These are phyloP conservation scores for Leccinum rimulosum DNA, from an alignment of 768 basidiomycete genomes.

Conservation along the genomic window DNA sequence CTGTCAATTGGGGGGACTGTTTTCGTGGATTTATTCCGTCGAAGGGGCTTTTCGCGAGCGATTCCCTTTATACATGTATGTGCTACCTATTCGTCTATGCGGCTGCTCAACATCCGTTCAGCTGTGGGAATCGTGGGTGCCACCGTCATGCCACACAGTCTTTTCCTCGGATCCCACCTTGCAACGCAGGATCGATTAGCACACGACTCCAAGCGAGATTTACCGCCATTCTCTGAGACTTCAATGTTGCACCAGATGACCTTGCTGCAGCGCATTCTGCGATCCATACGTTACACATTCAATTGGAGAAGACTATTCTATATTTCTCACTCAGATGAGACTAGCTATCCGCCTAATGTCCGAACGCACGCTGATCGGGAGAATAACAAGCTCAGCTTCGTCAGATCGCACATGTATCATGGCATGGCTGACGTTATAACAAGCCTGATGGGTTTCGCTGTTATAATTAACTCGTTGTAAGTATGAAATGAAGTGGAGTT, in stretches of 20 bases:
- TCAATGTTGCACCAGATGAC: conserved; percentile 15
- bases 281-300: conserved; percentile 8
- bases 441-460: conserved; percentile 78
- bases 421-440: conserved; percentile 63
- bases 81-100: conserved; percentile 7
- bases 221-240: conserved; percentile 12
- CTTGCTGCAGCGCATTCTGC: conserved; percentile 19
- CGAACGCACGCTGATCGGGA: conserved; percentile 51
- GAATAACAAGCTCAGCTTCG: conserved; percentile 54
- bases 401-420: conserved; percentile 63
- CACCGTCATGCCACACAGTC: conserved; percentile 90
- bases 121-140: conserved; percentile 77
- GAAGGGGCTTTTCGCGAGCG: conserved; percentile 51
- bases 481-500: conserved; percentile 20
- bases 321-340: conserved; percentile 22
- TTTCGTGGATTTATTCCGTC: conserved; percentile 80
- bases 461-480: conserved; percentile 83
- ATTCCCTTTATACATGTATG: conserved; percentile 66
- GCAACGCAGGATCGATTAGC: conserved; percentile 77
- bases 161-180: conserved; percentile 86
- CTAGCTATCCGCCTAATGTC: conserved; percentile 26
- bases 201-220: conserved; percentile 19
- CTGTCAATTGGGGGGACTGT: conserved; percentile 68
- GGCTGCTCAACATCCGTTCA: conserved; percentile 26
- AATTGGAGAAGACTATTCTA: conserved; percentile 22